Evolutionary conservation across 148 eudicot genomes (phyloP).

Genomic region (Cornus suecica): DNA sequence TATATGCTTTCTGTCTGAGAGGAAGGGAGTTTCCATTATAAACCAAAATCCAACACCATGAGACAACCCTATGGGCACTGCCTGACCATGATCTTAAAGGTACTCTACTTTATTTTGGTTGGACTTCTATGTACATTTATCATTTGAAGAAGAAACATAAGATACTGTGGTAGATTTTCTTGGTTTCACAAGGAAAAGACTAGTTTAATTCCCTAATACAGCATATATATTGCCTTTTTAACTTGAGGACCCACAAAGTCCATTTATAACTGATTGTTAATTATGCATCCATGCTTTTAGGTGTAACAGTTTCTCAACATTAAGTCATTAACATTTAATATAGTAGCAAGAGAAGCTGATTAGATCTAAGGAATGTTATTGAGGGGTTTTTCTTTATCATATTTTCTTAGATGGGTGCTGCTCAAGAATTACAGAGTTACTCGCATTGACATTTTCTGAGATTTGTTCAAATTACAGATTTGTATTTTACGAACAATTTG

Average conservation of each 20-base stretch:
- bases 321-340: no score
- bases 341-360: background rate
- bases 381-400: background rate
- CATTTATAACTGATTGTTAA: no score
- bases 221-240: background rate
- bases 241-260: no score
- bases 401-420: no score
- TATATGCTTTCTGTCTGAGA: conserved; percentile 26
- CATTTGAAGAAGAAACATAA: background rate
- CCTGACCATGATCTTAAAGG: conserved; percentile 19
- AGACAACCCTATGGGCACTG: conserved; percentile 18
- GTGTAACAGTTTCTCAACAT: background rate
- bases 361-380: background rate
- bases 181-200: background rate
- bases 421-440: no score
- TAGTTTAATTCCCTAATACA: background rate
- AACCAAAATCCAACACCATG: conserved; percentile 29
- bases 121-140: background rate
- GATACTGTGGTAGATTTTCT: background rate
- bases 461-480: no score
- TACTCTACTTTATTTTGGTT: background rate
- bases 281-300: background rate
- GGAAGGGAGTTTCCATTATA: conserved; percentile 12
- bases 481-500: no score
- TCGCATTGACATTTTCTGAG: no score